These are phyloP conservation scores for Pisolithus tinctorius DNA, from an alignment of 768 basidiomycete genomes.

Conservation along the genomic window DNA sequence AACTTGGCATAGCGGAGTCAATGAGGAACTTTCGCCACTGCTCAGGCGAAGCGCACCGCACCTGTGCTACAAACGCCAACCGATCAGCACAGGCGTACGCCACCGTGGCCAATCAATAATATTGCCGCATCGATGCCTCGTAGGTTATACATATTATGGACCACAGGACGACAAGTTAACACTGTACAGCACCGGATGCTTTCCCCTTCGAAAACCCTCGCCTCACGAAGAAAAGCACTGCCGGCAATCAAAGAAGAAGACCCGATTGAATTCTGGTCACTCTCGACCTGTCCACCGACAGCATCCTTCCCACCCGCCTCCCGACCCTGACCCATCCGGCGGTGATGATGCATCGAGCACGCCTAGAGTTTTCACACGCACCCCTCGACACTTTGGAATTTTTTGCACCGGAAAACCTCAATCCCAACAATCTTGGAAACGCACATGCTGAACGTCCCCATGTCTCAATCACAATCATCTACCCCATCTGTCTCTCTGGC, in stretches of 20 bases:
- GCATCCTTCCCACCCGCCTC: slow-evolving; percentile 11
- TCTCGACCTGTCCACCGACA: slow-evolving; percentile 23
- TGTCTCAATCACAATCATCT: background rate
- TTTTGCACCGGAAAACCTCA: slow-evolving; percentile 29
- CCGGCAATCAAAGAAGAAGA: slow-evolving; percentile 4
- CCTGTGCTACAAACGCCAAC: slow-evolving; percentile 11
- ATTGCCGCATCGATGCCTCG: slow-evolving; percentile 31
- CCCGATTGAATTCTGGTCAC: slow-evolving; percentile 7
- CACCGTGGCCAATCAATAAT: slow-evolving; percentile 20
- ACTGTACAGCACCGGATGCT: slow-evolving; percentile 33
- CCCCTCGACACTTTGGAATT: slow-evolving; percentile 28
- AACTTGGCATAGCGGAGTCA: slow-evolving; percentile 29
- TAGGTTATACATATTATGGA: slow-evolving; percentile 19
- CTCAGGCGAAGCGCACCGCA: slow-evolving; percentile 6
- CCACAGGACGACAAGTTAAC: slow-evolving; percentile 3
- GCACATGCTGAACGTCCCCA: slow-evolving; percentile 1
- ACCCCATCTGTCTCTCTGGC: background rate
- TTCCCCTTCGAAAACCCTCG: slow-evolving; percentile 21
- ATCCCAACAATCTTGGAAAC: slow-evolving; percentile 7
- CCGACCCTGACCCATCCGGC: slow-evolving; percentile 1
- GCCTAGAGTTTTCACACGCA: slow-evolving; percentile 10
- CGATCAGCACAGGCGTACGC: slow-evolving; percentile 9
- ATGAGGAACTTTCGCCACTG: slow-evolving; percentile 14
- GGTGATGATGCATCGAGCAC: slow-evolving; percentile 6
- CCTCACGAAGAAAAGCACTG: slow-evolving; percentile 5